phyloP scores from a whole-genome alignment of 306 rosid species.

The Senna tora region DNA sequence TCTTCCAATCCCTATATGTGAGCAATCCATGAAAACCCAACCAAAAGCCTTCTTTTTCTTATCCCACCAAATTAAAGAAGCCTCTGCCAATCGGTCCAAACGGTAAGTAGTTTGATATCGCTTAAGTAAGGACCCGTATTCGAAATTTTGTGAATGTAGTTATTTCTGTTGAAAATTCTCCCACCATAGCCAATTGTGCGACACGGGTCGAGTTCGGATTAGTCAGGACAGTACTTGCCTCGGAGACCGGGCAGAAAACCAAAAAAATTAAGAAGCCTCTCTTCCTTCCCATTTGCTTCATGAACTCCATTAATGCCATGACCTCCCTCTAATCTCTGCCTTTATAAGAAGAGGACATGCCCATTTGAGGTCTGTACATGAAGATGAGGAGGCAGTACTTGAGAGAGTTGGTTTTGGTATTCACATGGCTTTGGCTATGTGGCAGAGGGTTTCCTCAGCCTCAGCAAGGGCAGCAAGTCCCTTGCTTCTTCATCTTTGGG shows the following conservation, averaged over 20 bases:
- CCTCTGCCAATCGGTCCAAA: too few relatives aligned
- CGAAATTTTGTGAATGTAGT: too few relatives aligned
- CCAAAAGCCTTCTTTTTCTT: slow-evolving; percentile 34
- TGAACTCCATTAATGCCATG: slow-evolving; percentile 41
- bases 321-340: background rate
- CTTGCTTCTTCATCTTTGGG: slow-evolving; percentile 90
- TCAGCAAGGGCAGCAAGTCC: slow-evolving; percentile 59
- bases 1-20: background rate
- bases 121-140: too few relatives aligned
- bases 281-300: slow-evolving; percentile 6
- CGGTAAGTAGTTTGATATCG: too few relatives aligned
- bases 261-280: background rate
- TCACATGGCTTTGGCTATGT: slow-evolving; percentile 39
- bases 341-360: slow-evolving; percentile 32
- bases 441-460: slow-evolving; percentile 47
- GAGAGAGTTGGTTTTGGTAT: slow-evolving; percentile 22
- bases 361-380: background rate
- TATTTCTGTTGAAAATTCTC: too few relatives aligned
- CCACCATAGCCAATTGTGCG: too few relatives aligned
- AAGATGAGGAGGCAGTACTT: slow-evolving; percentile 40
- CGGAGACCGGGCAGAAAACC: too few relatives aligned
- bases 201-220: too few relatives aligned
- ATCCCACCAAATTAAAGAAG: too few relatives aligned
- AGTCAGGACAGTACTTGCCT: too few relatives aligned
- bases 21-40: slow-evolving; percentile 15